Evolutionary conservation across 768 basidiomycete genomes (phyloP), one percentile per base, ranked within the genome.

Genomic region (Strobilomyces echinocephalus): DNA sequence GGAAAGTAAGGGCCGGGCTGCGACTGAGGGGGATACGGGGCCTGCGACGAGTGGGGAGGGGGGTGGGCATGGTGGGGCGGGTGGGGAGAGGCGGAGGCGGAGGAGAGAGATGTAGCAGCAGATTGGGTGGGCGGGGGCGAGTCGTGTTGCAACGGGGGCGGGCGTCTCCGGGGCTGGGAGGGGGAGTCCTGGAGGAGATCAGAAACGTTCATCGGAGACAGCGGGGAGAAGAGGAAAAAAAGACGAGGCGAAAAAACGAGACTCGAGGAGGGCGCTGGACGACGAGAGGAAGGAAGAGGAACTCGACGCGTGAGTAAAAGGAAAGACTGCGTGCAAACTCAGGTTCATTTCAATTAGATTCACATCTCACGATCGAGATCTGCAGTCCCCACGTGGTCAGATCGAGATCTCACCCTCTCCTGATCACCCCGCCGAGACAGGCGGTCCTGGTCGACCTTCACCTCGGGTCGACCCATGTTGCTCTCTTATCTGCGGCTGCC

Each of bases 161-260:
- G 57, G 4, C 61, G 61, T 63, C 72, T 62, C 20, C 72, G 59
- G 61, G 79, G 79, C 60, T 84, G 83, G 0, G 84, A 84, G 46
- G 85, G 85, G 0, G 84, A 81, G 68, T 84, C 83, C 59, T 86
- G 84, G 24, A 88, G 72, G 52, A 88, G 77, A 64, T 75, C 80
- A 21, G 81, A 80, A 60, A 88, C 83, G 70, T 87, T 85, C 85
- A 87, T 87, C 2, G 2, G 46, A 1, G 41, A 3, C 34, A 15
- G 14, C 8, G 9, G 14, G 3, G n/a, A 46, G 46, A 39, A 33
- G 39, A 14, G 8, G 21, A 39, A 18, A 46, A 28, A 43, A 14
- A 11, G 26, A 34, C n/a, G 8, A 45, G 40, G 49, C 46, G 28
- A 38, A 21, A n/a, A 33, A 18, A 41, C 14, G 42, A 43, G 42